Percentiles rank a stretch among this genome's conserved stretches.
These are phyloP conservation scores for Mucor circinelloides DNA, from an alignment of 371 early-diverging fungal genomes.

Conservation along the genomic window DNA sequence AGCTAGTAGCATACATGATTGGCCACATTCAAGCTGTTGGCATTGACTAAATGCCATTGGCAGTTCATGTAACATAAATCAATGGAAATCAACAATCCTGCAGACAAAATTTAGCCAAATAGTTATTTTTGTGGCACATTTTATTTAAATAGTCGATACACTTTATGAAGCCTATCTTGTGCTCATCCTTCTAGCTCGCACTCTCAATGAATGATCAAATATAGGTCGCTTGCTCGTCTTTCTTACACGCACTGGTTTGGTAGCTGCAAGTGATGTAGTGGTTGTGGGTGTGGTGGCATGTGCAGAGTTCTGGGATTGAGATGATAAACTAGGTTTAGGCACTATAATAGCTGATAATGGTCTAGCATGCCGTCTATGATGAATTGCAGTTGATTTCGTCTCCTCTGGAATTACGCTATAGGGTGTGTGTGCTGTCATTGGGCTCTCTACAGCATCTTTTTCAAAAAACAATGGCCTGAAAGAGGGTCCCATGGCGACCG, in stretches of 20 bases:
- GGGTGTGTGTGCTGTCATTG: slow-evolving; percentile 10
- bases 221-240: slow-evolving; percentile 33
- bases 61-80: no score
- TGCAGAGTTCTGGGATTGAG: slow-evolving; percentile 13
- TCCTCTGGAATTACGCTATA: slow-evolving; percentile 21
- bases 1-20: no score
- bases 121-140: no score
- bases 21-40: no score
- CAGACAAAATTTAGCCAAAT: no score
- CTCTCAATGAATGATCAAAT: slow-evolving; percentile 28
- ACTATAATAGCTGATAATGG: slow-evolving; percentile 24
- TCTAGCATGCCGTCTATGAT: slow-evolving; percentile 11
- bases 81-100: no score
- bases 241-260: slow-evolving; percentile 18
- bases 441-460: slow-evolving; percentile 13
- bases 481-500: slow-evolving; percentile 10
- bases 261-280: slow-evolving; percentile 3
- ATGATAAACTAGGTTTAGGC: slow-evolving; percentile 21
- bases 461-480: slow-evolving; percentile 21
- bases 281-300: slow-evolving; percentile 15
- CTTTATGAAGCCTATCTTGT: no score
- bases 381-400: neutral
- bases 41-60: no score
- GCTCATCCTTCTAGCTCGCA: slow-evolving; percentile 28
- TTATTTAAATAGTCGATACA: no score